Conservation (phyloP, 257 asterid species). For the Eustoma russellianum region DNA sequence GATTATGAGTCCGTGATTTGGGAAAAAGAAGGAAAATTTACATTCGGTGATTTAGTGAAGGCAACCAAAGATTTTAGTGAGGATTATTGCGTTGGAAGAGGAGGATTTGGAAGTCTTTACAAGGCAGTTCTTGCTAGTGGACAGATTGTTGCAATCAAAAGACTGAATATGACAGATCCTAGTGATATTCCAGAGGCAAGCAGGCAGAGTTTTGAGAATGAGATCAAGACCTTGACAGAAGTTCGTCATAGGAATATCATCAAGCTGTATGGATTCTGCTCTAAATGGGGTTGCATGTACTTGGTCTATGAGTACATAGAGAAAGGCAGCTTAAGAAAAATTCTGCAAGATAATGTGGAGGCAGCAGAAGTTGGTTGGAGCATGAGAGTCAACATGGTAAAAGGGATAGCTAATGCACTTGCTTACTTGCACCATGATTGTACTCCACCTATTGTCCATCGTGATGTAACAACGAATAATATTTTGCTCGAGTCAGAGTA, state of each 20-base stretch:
- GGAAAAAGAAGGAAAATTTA: slow-evolving; percentile 71
- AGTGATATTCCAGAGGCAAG: slow-evolving; percentile 36
- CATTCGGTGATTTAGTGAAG: slow-evolving; percentile 57
- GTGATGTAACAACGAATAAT: slow-evolving; percentile 70
- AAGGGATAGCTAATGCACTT: slow-evolving; percentile 87
- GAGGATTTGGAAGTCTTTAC: slow-evolving; percentile 83
- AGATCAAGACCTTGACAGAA: slow-evolving; percentile 68
- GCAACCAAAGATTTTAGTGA: slow-evolving; percentile 67
- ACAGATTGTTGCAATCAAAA: slow-evolving; percentile 67
- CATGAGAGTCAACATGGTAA: slow-evolving; percentile 54
- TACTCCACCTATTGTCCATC: slow-evolving; percentile 74
- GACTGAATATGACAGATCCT: slow-evolving; percentile 55
- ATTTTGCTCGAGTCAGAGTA: slow-evolving; percentile 58
- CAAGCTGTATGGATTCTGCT: slow-evolving; percentile 77
- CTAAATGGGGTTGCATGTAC: slow-evolving; percentile 65
- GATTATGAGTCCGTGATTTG: slow-evolving; percentile 47
- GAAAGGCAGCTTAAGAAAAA: slow-evolving; percentile 63
- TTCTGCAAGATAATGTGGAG: slow-evolving; percentile 36
- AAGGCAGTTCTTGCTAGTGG: slow-evolving; percentile 53
- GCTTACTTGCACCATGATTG: slow-evolving; percentile 95
- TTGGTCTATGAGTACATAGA: slow-evolving; percentile 81
- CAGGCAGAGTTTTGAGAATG: slow-evolving; percentile 65
- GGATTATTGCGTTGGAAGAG: slow-evolving; percentile 65
- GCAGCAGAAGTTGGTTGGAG: slow-evolving; percentile 57
- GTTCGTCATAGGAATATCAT: slow-evolving; percentile 85